phyloP scores from a whole-genome alignment of 805 yeast genomes.

The Candida boleticola region DNA sequence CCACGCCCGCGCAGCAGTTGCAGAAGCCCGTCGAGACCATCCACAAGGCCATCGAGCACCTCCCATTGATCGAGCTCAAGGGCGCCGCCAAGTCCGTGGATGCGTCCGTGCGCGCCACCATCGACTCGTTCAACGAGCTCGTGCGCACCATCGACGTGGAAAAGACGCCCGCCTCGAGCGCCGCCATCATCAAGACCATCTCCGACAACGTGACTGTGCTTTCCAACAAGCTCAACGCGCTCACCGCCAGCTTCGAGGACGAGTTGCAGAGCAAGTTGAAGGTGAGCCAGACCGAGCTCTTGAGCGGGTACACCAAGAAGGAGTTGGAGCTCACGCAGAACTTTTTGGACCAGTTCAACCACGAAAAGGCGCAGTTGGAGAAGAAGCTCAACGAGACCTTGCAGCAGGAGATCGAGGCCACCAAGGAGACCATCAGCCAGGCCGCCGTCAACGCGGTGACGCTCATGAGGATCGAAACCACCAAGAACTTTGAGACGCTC shows the following conservation, averaged over 20 bases:
- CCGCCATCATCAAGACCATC: slow-evolving; percentile 27
- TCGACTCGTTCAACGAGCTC: slow-evolving; percentile 38
- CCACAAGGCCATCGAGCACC: slow-evolving; percentile 25
- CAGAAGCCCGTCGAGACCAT: slow-evolving; percentile 40
- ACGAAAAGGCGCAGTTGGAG: slow-evolving; percentile 61
- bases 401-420: slow-evolving; percentile 61
- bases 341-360: slow-evolving; percentile 58
- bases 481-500: slow-evolving; percentile 46
- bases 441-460: slow-evolving; percentile 75
- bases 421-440: slow-evolving; percentile 59
- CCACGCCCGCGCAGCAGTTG: slow-evolving; percentile 41
- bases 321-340: slow-evolving; percentile 58
- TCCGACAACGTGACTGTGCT: slow-evolving; percentile 31
- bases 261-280: slow-evolving; percentile 34
- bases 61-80: slow-evolving; percentile 33
- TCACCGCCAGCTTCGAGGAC: slow-evolving; percentile 35
- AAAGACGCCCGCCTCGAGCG: slow-evolving; percentile 14
- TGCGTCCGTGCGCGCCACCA: slow-evolving; percentile 31
- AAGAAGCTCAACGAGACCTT: slow-evolving; percentile 57
- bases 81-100: slow-evolving; percentile 27
- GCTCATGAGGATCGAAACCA: slow-evolving; percentile 64
- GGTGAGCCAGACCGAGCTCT: slow-evolving; percentile 37
- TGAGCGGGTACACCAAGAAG: slow-evolving; percentile 40
- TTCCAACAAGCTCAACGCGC: slow-evolving; percentile 28
- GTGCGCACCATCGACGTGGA: slow-evolving; percentile 33